Percentiles rank a stretch among this genome's conserved stretches.
Evolutionary conservation across 2,329 filamentous ascomycete species (phyloP).

Genomic region (Cryphonectria naterciae): DNA sequence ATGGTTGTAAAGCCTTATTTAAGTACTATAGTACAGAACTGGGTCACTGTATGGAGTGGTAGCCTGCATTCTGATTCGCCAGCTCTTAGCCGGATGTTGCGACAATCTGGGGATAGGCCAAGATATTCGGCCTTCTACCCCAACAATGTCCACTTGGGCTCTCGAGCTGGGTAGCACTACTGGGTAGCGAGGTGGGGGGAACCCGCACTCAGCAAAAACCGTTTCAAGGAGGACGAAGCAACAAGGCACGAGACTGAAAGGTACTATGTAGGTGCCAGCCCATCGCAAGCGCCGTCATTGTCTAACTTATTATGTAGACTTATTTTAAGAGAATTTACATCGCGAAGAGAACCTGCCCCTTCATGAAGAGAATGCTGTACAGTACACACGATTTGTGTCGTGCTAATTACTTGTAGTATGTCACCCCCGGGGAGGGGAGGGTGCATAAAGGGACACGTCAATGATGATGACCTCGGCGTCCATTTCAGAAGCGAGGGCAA

Average conservation of each 20-base stretch:
- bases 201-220: background rate
- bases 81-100: background rate
- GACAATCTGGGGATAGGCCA: constrained; percentile 1
- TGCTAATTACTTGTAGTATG: background rate
- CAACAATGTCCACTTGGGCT: background rate
- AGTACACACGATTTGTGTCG: background rate
- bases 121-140: background rate
- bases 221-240: background rate
- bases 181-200: background rate
- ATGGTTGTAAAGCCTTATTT: background rate
- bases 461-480: background rate
- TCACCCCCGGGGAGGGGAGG: background rate
- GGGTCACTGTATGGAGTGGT: background rate
- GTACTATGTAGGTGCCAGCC: background rate
- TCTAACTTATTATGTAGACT: background rate
- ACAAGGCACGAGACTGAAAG: background rate
- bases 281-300: background rate
- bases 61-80: background rate
- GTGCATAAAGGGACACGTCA: background rate
- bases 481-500: background rate
- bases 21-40: background rate
- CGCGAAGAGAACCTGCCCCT: background rate
- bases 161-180: background rate
- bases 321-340: background rate
- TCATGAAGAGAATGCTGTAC: background rate